Evolutionary conservation across 1,284 basidiomycete species (phyloP), one percentile per base, ranked within the genome.

Genomic region (Malassezia caprae): DNA sequence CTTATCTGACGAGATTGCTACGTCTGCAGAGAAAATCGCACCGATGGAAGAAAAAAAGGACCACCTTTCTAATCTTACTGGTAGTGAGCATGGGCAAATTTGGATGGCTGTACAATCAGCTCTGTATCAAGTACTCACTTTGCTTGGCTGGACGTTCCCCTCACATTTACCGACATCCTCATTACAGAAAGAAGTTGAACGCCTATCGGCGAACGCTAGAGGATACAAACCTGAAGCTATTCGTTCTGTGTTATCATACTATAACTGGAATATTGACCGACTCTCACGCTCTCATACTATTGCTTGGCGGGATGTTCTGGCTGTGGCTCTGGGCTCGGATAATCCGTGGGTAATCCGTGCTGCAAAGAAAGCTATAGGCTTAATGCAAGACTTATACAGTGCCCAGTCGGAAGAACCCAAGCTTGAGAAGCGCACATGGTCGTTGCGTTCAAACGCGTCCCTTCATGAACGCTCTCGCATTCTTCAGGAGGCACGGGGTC

Each of bases 1-100:
- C 8, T 13, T 56, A 15, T 44, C 48, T 4, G 54, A 56, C 10
- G 54, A 56, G 26, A 43, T 56, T 7, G 43, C 54, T 10, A 48
- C 54, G 31, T 32, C 51, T 12, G 43, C 43, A 5, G 34, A 40
- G 8, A 11, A 24, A 15, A 31, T 35, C 2, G n/a, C 30, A 21
- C 17, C 19, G 21, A 12, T 10, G 13, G 2, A 13, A n/a, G 24
- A 27, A n/a, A 5, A n/a, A 4, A 8, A 27, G 10, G 37, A 19
- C 5, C 3, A 21, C 19, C 3, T 39, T 4, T 39, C 37, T 4
- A 21, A 5, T 8, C 37, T 39, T 8, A 21, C 6, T 19, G 3
- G 12, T 21, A 15, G n/a, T 46, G 30, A 26, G 13, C 28, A 32
- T 13, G 42, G 48, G 13, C 17, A 30, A 26, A 27, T 45, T 8